Percentiles rank a stretch among this genome's conserved stretches.
phyloP scores from a whole-genome alignment of 176 grass and related monocot genomes.

The Neostapfia colusana region DNA sequence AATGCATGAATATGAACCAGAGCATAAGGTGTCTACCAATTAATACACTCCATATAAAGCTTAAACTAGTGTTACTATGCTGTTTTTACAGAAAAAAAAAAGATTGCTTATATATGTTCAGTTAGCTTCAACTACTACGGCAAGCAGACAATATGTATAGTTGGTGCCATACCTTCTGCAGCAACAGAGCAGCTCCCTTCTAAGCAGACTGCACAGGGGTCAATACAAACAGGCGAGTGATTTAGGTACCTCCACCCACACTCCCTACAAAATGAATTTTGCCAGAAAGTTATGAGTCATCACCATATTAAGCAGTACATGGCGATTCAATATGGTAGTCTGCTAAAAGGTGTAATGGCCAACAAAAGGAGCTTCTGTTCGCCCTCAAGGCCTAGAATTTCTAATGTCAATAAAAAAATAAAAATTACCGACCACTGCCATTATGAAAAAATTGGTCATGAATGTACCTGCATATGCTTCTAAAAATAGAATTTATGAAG shows the following conservation, averaged over 20 bases:
- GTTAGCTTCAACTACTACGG: neutral
- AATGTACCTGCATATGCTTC: too few species aligned
- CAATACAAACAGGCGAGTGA: constrained; percentile 62
- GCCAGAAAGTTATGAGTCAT: neutral
- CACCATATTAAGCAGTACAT: neutral
- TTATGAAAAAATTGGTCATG: too few species aligned
- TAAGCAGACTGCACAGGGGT: constrained; percentile 93
- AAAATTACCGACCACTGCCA: too few species aligned
- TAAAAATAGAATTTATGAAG: too few species aligned
- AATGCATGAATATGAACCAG: constrained; percentile 19
- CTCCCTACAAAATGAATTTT: constrained; percentile 60
- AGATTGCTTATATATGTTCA: neutral
- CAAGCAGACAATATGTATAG: constrained; percentile 14
- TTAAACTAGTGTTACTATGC: constrained; percentile 7
- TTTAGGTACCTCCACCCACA: constrained; percentile 75
- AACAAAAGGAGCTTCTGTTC: too few species aligned
- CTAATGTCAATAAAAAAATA: too few species aligned
- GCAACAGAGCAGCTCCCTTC: constrained; percentile 79
- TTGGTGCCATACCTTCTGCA: constrained; percentile 62
- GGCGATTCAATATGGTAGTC: neutral
- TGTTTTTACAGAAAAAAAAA: neutral
- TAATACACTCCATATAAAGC: neutral
- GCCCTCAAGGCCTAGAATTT: too few species aligned
- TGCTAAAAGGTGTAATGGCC: too few species aligned
- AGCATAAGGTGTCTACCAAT: constrained; percentile 22